These are phyloP conservation scores for Mortierella sp. DNA, from an alignment of 371 early-diverging fungal genomes.

Conservation along the genomic window DNA sequence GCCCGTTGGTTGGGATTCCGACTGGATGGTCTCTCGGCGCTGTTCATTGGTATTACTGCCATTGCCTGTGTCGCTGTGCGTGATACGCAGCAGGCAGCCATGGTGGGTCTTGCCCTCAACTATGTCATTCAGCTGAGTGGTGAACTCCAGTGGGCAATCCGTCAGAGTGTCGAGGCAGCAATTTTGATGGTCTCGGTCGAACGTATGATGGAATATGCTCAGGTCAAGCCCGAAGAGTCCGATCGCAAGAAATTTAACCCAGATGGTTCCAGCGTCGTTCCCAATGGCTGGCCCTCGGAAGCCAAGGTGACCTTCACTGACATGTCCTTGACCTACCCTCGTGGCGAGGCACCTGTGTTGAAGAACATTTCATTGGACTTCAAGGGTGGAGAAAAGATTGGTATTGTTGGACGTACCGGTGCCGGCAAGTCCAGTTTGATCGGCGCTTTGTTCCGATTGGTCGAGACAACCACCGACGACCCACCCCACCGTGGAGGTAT, in stretches of 20 bases:
- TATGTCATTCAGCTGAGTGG: conserved; percentile 55
- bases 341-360: conserved; percentile 53
- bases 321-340: conserved; percentile 55
- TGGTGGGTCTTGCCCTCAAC: conserved; percentile 54
- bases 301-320: conserved; percentile 56
- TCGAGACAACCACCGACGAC: conserved; percentile 50
- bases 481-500: conserved; percentile 57
- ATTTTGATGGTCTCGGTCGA: conserved; percentile 56
- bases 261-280: conserved; percentile 25
- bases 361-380: conserved; percentile 56
- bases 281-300: conserved; percentile 55
- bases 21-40: conserved; percentile 57
- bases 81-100: conserved; percentile 32
- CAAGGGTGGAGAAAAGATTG: conserved; percentile 56
- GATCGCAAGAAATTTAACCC: conserved; percentile 22
- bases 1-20: conserved; percentile 62
- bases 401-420: conserved; percentile 65
- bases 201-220: conserved; percentile 66
- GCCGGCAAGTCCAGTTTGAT: conserved; percentile 73
- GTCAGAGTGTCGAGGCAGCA: conserved; percentile 57
- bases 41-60: conserved; percentile 53
- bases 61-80: conserved; percentile 53
- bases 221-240: conserved; percentile 61
- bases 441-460: conserved; percentile 65
- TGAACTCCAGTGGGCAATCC: conserved; percentile 55